Evolutionary conservation across 108 stramenopile species (phyloP).

Genomic region (Pseudonitzschia delicatissima): DNA sequence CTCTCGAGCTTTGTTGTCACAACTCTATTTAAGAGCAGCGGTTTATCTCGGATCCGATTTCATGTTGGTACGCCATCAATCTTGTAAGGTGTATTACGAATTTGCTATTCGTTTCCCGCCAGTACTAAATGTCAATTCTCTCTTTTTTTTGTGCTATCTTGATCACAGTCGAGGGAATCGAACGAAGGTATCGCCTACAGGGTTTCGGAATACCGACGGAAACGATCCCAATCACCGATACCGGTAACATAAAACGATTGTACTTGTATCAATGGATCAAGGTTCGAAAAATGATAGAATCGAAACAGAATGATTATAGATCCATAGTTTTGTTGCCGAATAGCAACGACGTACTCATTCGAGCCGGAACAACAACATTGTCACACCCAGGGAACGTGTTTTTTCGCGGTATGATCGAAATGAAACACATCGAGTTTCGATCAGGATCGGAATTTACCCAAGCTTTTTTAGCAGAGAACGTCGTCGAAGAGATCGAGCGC

Average conservation of each 20-base stretch:
- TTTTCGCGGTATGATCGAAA: background rate
- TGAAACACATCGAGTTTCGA: background rate
- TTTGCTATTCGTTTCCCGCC: background rate
- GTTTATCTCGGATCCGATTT: background rate
- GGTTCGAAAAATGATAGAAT: conserved; percentile 3
- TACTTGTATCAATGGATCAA: conserved; percentile 6
- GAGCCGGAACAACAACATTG: background rate
- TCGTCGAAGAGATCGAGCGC: background rate
- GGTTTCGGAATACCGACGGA: conserved; percentile 6
- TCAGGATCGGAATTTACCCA: background rate
- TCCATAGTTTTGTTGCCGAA: background rate
- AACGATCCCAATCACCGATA: background rate
- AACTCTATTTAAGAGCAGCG: too few relatives aligned
- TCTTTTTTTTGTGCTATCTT: background rate
- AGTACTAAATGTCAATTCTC: background rate
- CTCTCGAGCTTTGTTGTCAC: background rate
- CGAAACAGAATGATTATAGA: background rate
- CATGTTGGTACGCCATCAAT: background rate
- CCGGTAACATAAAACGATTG: background rate
- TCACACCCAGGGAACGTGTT: background rate
- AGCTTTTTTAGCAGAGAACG: background rate
- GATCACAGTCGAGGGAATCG: background rate
- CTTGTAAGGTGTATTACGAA: background rate
- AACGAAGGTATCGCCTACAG: background rate
- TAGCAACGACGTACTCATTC: background rate